phyloP scores from a whole-genome alignment of 306 rosid species.

The Psophocarpus tetragonolobus region DNA sequence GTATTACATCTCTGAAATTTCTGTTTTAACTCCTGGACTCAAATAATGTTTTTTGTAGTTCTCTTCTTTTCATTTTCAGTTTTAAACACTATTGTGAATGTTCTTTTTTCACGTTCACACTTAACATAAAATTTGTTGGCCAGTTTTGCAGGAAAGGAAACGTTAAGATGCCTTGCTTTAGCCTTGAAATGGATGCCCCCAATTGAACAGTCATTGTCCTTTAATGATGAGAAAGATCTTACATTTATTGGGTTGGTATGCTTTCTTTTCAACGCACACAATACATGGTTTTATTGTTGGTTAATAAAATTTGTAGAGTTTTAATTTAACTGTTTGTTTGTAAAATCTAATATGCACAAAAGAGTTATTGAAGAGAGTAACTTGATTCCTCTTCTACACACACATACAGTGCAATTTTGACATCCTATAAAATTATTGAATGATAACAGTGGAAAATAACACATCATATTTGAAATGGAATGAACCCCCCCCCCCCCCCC shows the following conservation, averaged over 20 bases:
- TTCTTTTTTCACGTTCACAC: background rate
- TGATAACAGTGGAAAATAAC: too few relatives aligned
- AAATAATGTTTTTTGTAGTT: background rate
- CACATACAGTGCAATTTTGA: too few relatives aligned
- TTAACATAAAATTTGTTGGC: slow-evolving; percentile 38
- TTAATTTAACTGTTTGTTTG: background rate
- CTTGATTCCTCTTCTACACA: too few relatives aligned
- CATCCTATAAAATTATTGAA: too few relatives aligned
- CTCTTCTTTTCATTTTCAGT: slow-evolving; percentile 24
- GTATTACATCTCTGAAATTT: slow-evolving; percentile 5
- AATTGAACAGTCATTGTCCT: slow-evolving; percentile 58
- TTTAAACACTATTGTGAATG: slow-evolving; percentile 4
- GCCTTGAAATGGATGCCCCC: slow-evolving; percentile 89
- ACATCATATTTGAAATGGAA: slow-evolving; percentile 10
- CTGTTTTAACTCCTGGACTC: slow-evolving; percentile 18
- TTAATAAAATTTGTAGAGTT: background rate
- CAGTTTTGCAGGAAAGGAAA: slow-evolving; percentile 98
- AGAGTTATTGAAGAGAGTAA: too few relatives aligned
- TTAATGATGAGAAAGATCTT: slow-evolving; percentile 84
- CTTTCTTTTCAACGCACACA: slow-evolving; percentile 56
- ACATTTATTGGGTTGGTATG: slow-evolving; percentile 99
- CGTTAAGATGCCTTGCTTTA: slow-evolving; percentile 92
- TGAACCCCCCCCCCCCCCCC: too few relatives aligned
- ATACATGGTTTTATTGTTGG: slow-evolving; percentile 16
- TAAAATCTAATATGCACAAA: too few relatives aligned